Base-by-base conservation (phyloP, 1,284 basidiomycete species). In the Sporisorium exsertum region DNA sequence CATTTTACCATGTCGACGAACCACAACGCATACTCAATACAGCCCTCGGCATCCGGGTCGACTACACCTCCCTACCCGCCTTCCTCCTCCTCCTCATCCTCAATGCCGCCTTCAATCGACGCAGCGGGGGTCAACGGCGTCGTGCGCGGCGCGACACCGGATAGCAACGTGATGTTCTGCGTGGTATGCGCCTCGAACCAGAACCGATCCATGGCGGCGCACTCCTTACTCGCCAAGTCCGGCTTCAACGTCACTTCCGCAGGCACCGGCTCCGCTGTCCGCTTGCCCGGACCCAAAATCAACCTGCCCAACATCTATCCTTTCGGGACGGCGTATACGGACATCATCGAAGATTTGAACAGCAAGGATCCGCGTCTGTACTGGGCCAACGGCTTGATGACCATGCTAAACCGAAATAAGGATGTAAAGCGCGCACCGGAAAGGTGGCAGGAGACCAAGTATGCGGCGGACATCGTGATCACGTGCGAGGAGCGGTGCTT, bases 161-260 rank as follows among this genome's bases (percentile, higher is more conserved):
- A 66, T 15, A 62, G 54, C 42, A 60, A 59, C n/a, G 69, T 68
- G 24, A 58, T 77, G 62, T 99, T 99, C 87, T 98, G 96, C 84
- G 94, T 99, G 12, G 96, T 99, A 29, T 99, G 96, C 84, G 96
- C 96, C 12, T 97, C 94, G 84, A 99, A 99, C 83, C 86, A 99
- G 93, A 99, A 99, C 86, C 92, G 97, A 37, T 98, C 95, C 1
- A 99, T 99, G 97, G 96, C 98, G 86, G 97, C 94, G 0, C 97
- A 99, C 85, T 90, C 92, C 81, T 94, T 97, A 12, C 87, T 99
- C 47, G 88, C 92, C 43, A 58, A 94, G 87, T 94, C 94, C 53
- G 94, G 95, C 1, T 92, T 93, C 84, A 91, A 91, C 53, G 97
- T 99, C 47, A 91, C 94, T 62, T 98, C 96, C 1, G 95, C 91